Base-by-base conservation (phyloP, 768 basidiomycete species). In the Lactarius akahatsu region DNA sequence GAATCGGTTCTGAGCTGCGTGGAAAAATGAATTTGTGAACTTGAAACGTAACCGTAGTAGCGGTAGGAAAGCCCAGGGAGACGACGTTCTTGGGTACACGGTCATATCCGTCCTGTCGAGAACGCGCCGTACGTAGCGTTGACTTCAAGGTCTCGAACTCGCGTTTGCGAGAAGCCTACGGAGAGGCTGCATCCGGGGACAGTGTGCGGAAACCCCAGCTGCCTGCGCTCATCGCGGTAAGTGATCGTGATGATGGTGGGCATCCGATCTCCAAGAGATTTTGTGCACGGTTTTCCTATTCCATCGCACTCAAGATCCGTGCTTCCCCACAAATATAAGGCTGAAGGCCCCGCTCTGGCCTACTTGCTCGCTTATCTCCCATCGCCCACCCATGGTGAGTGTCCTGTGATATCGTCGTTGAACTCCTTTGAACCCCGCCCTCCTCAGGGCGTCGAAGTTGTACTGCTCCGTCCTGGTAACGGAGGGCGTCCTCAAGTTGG, bases 371-470 rank as follows among this genome's bases (percentile, higher is more conserved):
- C 4, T 15, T 16, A 40, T 32, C 62, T 11, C 41, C 52, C 54
- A 56, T 43, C 20, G 34, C 30, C 20, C 34, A 32, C 16, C 38
- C 34, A 64, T 64, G 63, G 63, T 64, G 45, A 50, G 57, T 34
- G 2, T 23, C 45, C 4, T 45, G 40, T 20, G 20, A n/a, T n/a
- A 3, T 58, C 9, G 11, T 56, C 15, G 36, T 18, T 40, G 38
- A 30, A 45, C 43, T 23, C 57, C 30, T 61, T 32, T 61, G 26
- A 52, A 45, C 28, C 52, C 32, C 64, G 20, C 23, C 18, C 58
- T 38, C 64, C 30, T 32, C 68, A 92, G 91, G 91, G 91, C 76
- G 90, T 93, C 69, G 83, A 79, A 55, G 79, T 94, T 72, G 80
- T 90, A 64, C 75, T 75, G 54, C 71, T 90, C 70, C 63, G 72